These are phyloP conservation scores for Russula compacta DNA, from an alignment of 768 basidiomycete species.

Conservation along the genomic window DNA sequence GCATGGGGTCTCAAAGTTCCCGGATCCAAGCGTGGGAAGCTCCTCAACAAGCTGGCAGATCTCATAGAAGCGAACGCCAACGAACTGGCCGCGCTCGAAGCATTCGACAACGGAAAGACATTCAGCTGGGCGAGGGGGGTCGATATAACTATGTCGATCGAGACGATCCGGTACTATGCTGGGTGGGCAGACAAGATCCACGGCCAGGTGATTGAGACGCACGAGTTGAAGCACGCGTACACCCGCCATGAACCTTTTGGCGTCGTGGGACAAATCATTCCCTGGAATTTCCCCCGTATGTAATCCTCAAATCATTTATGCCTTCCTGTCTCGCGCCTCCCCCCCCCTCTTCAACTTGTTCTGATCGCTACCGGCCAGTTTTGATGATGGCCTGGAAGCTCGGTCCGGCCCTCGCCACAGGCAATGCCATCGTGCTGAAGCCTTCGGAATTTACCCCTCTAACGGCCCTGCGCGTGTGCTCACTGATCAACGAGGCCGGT, in stretches of 20 bases:
- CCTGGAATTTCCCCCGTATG: constrained; percentile 55
- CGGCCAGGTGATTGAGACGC: constrained; percentile 66
- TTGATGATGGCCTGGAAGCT: constrained; percentile 54
- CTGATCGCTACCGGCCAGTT: constrained; percentile 23
- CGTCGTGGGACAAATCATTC: constrained; percentile 51
- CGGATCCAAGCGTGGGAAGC: constrained; percentile 41
- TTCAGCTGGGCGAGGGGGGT: constrained; percentile 37
- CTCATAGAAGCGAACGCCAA: constrained; percentile 54
- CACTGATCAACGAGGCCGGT: constrained; percentile 46
- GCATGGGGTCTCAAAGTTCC: constrained; percentile 59
- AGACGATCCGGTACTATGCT: constrained; percentile 65
- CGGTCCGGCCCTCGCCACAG: constrained; percentile 55
- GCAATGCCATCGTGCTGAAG: constrained; percentile 54
- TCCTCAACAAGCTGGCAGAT: constrained; percentile 55
- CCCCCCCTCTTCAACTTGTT: not conserved
- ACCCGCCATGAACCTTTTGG: constrained; percentile 55
- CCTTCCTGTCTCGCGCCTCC: too few species aligned
- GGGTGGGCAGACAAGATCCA: constrained; percentile 86
- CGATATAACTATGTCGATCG: constrained; percentile 43
- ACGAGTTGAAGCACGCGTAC: constrained; percentile 41
- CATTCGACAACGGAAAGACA: constrained; percentile 60
- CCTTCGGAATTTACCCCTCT: constrained; percentile 60
- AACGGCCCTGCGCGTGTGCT: constrained; percentile 38
- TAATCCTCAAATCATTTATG: not conserved
- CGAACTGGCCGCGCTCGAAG: constrained; percentile 64